Evolutionary conservation across 306 rosid genomes (phyloP).

Genomic region (Quercus gilva): DNA sequence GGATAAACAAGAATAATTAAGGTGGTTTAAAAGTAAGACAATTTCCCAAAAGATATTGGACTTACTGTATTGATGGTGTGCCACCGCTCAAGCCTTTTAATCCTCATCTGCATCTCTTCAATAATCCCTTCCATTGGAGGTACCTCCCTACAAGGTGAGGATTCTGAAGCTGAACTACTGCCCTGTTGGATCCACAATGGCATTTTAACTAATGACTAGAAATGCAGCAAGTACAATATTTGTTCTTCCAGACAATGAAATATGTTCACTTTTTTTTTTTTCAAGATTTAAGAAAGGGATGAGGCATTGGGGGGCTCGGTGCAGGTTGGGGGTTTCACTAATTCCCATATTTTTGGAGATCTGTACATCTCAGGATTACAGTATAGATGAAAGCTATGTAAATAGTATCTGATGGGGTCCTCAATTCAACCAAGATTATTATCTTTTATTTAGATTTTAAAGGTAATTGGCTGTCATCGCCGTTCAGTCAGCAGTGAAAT

Average conservation of each 20-base stretch:
- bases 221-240: not conserved
- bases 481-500: slow-evolving; percentile 2
- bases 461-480: not conserved
- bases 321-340: not conserved
- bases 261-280: not conserved
- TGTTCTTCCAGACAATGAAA: not conserved
- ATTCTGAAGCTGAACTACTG: slow-evolving; percentile 74
- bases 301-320: not conserved
- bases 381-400: not conserved
- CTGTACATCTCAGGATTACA: not conserved
- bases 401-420: slow-evolving; percentile 11
- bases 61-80: slow-evolving; percentile 88
- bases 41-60: not conserved
- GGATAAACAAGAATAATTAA: not conserved
- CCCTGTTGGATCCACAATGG: slow-evolving; percentile 52
- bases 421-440: slow-evolving; percentile 1
- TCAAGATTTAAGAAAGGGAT: not conserved
- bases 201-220: slow-evolving; percentile 14
- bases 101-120: slow-evolving; percentile 95
- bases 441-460: not conserved
- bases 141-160: slow-evolving; percentile 64
- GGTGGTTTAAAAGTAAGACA: not conserved
- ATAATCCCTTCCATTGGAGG: slow-evolving; percentile 69
- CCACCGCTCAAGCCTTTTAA: slow-evolving; percentile 92
- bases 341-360: not conserved